phyloP scores from a whole-genome alignment of 108 stramenopile species.

The Schizochytrium sp. region DNA sequence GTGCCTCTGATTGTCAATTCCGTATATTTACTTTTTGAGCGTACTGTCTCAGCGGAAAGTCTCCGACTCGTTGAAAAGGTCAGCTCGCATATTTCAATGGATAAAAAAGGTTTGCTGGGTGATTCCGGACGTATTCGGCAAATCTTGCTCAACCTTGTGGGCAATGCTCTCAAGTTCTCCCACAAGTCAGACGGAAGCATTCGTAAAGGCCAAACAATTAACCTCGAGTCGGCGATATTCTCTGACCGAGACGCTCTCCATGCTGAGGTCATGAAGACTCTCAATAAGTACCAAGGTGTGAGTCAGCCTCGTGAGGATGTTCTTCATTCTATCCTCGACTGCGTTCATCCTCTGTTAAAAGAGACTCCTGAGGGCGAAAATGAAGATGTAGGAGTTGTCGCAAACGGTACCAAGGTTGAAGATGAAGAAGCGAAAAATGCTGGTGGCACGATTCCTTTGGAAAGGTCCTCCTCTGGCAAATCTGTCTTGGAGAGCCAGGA shows the following conservation, averaged over 20 bases:
- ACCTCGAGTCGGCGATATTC: not conserved
- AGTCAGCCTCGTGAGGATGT: too few species aligned
- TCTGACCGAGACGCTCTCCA: not conserved
- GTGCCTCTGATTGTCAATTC: not conserved
- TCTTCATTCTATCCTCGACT: too few species aligned
- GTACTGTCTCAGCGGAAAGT: not conserved
- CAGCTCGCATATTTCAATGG: not conserved
- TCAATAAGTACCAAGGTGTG: too few species aligned
- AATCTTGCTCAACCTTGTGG: constrained; percentile 30
- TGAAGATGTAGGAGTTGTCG: too few species aligned
- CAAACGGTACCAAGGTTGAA: too few species aligned
- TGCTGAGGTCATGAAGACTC: too few species aligned
- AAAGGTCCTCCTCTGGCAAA: too few species aligned
- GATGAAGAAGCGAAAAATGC: too few species aligned
- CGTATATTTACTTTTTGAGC: not conserved
- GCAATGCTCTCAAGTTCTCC: constrained; percentile 48
- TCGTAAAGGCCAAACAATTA: not conserved
- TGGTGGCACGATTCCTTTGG: too few species aligned
- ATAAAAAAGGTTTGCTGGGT: not conserved
- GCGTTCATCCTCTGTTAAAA: too few species aligned
- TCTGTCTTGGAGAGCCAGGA: too few species aligned
- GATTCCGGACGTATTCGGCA: constrained; percentile 32
- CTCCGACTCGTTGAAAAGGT: not conserved
- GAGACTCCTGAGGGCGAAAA: too few species aligned
- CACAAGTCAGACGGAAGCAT: not conserved